Evolutionary conservation across 1,139 yeast genomes (phyloP), one percentile per base, ranked within the genome.

Genomic region (Trichomonascaceae sp.): DNA sequence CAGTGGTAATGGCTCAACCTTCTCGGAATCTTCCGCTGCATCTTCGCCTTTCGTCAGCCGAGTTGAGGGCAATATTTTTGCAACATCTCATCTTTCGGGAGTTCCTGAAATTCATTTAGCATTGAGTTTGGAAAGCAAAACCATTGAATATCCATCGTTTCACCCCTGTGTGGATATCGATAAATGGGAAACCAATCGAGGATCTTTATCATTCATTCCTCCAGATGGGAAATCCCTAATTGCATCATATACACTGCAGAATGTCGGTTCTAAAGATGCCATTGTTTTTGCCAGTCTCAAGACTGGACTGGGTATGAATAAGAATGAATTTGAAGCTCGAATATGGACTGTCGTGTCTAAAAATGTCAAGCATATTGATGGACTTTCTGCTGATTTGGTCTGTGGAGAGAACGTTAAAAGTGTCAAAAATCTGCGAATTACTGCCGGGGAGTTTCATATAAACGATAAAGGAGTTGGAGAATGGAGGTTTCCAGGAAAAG

Each of bases 211-310:
- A 15, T 88, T 91, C 63, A 78, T 87, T 19, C 99, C 99, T 2
- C 96, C 98, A 0, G 97, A 93, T 68, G 98, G 96, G 3, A 78
- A 74, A 58, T 81, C 83, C 45, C 75, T 79, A 4, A 68, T 93
- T 18, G 79, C 85, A 77, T 73, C 79, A 22, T 93, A 93, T 66
- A 74, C 79, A 6, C 68, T 87, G 36, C 87, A 87, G 9, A 49
- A 55, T 32, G 47, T 44, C 9, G 54, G 57, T 18, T 44, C 30
- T 10, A 44, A 52, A 17, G 55, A 78, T 19, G 95, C 93, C 0
- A 66, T 83, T 9, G 77, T 89, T 1, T 77, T 74, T 32, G 80
- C 84, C 2, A 87, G 84, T 51, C 77, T 83, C 55, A 76, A 76
- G 53, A 79, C 82, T 2, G 85, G 83, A 0, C 70, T 87, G 38